Evolutionary conservation across 2,329 filamentous ascomycete species (phyloP).

Genomic region (Pseudopithomyces chartarum): DNA sequence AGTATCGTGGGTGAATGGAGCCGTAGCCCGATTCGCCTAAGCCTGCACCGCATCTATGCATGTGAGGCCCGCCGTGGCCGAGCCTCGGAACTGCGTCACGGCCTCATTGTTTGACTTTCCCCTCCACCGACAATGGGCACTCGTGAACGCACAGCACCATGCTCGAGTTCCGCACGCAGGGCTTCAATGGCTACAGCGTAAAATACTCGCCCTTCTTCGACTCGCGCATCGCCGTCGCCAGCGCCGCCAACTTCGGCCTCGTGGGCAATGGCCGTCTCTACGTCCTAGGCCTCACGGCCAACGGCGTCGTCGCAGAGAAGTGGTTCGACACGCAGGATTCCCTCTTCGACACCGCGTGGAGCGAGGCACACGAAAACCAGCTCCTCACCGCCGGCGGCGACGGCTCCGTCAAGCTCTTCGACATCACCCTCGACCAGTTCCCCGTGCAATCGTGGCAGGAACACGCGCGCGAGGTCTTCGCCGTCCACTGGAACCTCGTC

Average conservation of each 20-base stretch:
- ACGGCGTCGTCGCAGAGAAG: constrained; percentile 84
- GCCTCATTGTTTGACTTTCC: background rate
- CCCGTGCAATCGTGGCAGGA: constrained; percentile 92
- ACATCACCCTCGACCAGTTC: constrained; percentile 79
- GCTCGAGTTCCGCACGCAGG: constrained; percentile 92
- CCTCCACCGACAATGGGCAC: constrained; percentile 20
- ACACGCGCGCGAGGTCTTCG: constrained; percentile 90
- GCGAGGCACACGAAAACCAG: constrained; percentile 95
- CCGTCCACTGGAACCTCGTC: constrained; percentile 89
- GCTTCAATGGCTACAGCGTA: constrained; percentile 94
- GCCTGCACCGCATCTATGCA: background rate
- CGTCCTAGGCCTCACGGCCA: constrained; percentile 78
- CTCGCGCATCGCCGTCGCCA: constrained; percentile 85
- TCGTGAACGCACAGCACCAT: constrained; percentile 55
- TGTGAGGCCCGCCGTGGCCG: background rate
- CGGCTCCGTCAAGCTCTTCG: constrained; percentile 93
- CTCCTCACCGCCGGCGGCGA: constrained; percentile 87
- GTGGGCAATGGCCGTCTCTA: constrained; percentile 94
- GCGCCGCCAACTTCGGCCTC: constrained; percentile 94
- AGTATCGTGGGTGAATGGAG: background rate
- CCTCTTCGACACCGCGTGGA: constrained; percentile 94
- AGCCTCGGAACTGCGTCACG: background rate
- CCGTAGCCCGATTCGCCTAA: background rate
- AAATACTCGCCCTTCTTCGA: constrained; percentile 99
- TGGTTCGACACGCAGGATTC: constrained; percentile 97